Evolutionary conservation across 495 filamentous ascomycete genomes (phyloP).

Genomic region (Penicillium lagena): DNA sequence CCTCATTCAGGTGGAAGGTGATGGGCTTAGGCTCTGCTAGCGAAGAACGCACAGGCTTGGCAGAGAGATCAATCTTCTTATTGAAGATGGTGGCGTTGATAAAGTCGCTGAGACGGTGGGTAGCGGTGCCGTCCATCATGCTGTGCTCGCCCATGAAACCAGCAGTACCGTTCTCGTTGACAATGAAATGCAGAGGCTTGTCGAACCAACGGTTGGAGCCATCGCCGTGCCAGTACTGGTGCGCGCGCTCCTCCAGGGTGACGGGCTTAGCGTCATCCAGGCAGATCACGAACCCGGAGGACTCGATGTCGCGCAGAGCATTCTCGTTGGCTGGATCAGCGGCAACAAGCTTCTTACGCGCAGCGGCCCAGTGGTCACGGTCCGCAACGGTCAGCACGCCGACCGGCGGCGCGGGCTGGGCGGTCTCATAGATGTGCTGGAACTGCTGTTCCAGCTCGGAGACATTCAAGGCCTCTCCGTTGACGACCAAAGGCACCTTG

Average conservation of each 20-base stretch:
- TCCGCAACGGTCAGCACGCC: conserved; percentile 87
- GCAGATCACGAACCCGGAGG: conserved; percentile 86
- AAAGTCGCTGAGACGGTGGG: conserved; percentile 92
- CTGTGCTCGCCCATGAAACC: conserved; percentile 98
- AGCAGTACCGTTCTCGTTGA: conserved; percentile 96
- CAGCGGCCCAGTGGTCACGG: conserved; percentile 87
- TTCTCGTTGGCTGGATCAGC: conserved; percentile 70
- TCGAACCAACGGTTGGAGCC: conserved; percentile 96
- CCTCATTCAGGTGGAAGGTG: conserved; percentile 68
- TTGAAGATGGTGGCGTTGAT: conserved; percentile 82
- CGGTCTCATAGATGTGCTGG: conserved; percentile 72
- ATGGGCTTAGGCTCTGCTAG: conserved; percentile 74
- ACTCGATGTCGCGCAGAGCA: conserved; percentile 76
- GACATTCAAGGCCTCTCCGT: conserved; percentile 76
- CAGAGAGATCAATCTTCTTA: conserved; percentile 82
- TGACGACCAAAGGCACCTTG: conserved; percentile 70
- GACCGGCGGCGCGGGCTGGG: conserved; percentile 62
- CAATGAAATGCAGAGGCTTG: conserved; percentile 95
- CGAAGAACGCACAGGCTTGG: conserved; percentile 68
- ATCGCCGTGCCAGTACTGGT: conserved; percentile 97
- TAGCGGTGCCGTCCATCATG: conserved; percentile 99
- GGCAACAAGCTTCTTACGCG: conserved; percentile 67
- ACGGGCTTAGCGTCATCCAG: conserved; percentile 89
- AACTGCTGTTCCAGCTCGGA: conserved; percentile 87
- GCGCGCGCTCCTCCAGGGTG: conserved; percentile 90